A percentile compares a stretch with the other conserved stretches of the same genome.
phyloP scores from a whole-genome alignment of 495 filamentous ascomycete species.

The Glonium stellatum region DNA sequence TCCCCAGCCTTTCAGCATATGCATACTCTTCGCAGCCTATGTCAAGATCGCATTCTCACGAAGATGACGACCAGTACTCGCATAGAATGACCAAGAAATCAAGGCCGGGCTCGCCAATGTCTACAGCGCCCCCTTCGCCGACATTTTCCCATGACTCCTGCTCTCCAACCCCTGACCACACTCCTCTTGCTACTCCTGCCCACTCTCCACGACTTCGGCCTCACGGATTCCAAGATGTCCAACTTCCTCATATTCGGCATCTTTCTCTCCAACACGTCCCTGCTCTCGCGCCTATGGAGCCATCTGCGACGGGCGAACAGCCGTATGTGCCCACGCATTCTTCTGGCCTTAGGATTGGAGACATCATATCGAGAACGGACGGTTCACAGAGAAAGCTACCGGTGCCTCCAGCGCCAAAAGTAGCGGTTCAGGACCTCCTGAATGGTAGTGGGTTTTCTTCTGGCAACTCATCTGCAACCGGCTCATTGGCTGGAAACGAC shows the following conservation, averaged over 20 bases:
- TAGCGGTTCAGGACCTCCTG: slow-evolving; percentile 81
- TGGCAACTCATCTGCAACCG: slow-evolving; percentile 45
- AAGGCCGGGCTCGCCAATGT: slow-evolving; percentile 85
- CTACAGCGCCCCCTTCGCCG: slow-evolving; percentile 93
- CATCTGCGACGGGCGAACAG: slow-evolving; percentile 51
- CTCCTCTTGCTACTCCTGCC: slow-evolving; percentile 87
- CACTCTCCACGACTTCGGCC: slow-evolving; percentile 91
- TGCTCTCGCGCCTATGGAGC: slow-evolving; percentile 88
- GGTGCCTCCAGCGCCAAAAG: slow-evolving; percentile 79
- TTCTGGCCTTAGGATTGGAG: slow-evolving; percentile 71
- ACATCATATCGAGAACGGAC: slow-evolving; percentile 85
- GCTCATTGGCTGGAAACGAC: slow-evolving; percentile 41
- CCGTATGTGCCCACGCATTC: slow-evolving; percentile 53
- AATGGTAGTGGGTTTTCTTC: slow-evolving; percentile 57
- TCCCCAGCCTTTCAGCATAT: slow-evolving; percentile 77
- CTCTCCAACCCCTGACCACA: slow-evolving; percentile 94
- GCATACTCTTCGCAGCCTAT: slow-evolving; percentile 64
- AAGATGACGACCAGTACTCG: slow-evolving; percentile 69
- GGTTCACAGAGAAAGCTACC: slow-evolving; percentile 90
- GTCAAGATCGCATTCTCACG: slow-evolving; percentile 86
- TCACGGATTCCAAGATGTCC: slow-evolving; percentile 57
- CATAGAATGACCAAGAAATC: slow-evolving; percentile 77
- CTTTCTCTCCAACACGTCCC: slow-evolving; percentile 80
- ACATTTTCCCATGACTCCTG: slow-evolving; percentile 95
- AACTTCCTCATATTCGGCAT: slow-evolving; percentile 82